A percentile compares a stretch with the other conserved stretches of the same genome.
phyloP scores from a whole-genome alignment of 805 yeast genomes.

The Soucietia sequanensis region DNA sequence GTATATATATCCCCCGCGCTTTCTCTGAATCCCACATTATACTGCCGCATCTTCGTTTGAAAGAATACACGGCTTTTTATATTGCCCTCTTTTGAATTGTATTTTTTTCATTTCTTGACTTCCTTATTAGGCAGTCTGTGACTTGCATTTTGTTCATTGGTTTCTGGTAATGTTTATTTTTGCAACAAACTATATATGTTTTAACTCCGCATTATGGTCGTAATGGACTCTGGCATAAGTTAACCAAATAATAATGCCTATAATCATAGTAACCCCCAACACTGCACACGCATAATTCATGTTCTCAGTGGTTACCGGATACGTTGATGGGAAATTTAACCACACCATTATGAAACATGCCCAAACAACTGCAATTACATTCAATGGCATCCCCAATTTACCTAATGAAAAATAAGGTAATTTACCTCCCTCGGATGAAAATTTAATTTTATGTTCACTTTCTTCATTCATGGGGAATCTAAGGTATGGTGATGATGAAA shows the following conservation, averaged over 20 bases:
- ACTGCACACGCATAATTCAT: conserved; percentile 24
- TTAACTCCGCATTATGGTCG: conserved; percentile 9
- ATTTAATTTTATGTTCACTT: not conserved
- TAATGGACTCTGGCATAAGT: conserved; percentile 12
- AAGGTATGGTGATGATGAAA: conserved; percentile 7
- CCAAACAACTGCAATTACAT: conserved; percentile 17
- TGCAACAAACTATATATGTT: too few species aligned
- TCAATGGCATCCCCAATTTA: conserved; percentile 13
- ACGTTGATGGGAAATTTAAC: conserved; percentile 14
- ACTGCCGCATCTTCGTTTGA: too few species aligned
- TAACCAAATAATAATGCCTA: conserved; percentile 19
- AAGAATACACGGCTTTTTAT: too few species aligned
- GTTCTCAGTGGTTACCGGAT: conserved; percentile 14
- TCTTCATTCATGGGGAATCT: conserved; percentile 6
- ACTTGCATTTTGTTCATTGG: too few species aligned
- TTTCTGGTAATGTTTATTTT: too few species aligned
- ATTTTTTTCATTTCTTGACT: too few species aligned
- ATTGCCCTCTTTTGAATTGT: too few species aligned
- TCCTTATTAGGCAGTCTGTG: too few species aligned
- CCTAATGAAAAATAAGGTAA: conserved; percentile 16
- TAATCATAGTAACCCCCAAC: conserved; percentile 14
- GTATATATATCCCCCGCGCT: too few species aligned
- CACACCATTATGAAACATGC: conserved; percentile 17
- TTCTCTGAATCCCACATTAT: too few species aligned
- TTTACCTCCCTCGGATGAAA: not conserved